Base-by-base conservation (phyloP, 805 yeast genomes). In the Wickerhamiella parazyma region DNA sequence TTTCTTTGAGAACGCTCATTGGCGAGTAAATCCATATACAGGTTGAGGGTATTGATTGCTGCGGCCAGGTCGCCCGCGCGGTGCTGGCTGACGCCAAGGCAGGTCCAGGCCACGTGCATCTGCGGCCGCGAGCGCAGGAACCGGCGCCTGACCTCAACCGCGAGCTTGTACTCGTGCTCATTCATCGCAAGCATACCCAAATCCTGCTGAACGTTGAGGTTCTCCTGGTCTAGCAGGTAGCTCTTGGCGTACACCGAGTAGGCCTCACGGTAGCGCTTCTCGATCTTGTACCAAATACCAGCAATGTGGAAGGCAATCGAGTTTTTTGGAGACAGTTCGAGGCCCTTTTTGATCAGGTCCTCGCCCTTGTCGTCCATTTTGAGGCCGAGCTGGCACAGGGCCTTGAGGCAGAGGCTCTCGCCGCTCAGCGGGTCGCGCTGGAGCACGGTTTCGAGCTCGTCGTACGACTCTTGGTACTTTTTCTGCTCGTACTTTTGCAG, bases 391-490 rank as follows among this genome's bases (percentile, higher is more conserved):
- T 78, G 63, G 45, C 75, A 65, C 42, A 93, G 68, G 1, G 94
- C 97, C 62, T 89, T 89, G 55, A 91, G 68, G 3, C 95, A 84
- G 44, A 82, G 64, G 2, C 93, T 75, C 55, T 84, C 94, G 21
- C 86, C 79, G 60, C 83, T 86, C 41, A 66, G 68, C 12, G 84
- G 70, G 55, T 76, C 76, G 55, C 82, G 84, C 66, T 84, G 83
- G 55, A 89, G 62, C 52, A 82, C 72, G 28, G 72, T 65, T 41
- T 91, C 96, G 35, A 84, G 72, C 22, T 77, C 57, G 58, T 82
- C 82, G 53, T 87, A 62, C 1, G 95, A 75, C 55, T 89, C 86
- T 58, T 83, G 83, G 67, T 87, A 87, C 60, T 85, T 86, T 59
- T 83, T 85, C 38, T 70, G 59, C 57, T 91, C 97, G 55, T 85